Percentiles rank a stretch among this genome's conserved stretches.
These are phyloP conservation scores for Torulaspora franciscae DNA, from an alignment of 805 yeast species.

Conservation along the genomic window DNA sequence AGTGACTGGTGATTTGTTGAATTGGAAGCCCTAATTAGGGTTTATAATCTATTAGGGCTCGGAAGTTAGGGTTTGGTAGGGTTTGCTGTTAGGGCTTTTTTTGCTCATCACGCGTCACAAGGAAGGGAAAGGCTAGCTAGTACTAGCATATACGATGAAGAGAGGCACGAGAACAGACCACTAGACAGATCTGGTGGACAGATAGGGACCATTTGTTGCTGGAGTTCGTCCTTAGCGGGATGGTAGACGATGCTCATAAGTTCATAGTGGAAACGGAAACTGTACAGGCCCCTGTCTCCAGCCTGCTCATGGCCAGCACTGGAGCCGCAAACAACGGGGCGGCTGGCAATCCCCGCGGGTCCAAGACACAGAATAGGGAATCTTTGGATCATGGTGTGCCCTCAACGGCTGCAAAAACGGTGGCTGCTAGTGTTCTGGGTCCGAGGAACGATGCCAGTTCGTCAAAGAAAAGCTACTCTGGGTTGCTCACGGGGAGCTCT, in stretches of 20 bases:
- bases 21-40: neutral
- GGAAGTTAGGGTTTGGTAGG: neutral
- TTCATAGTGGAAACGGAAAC: slow-evolving; percentile 62
- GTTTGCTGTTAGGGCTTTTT: neutral
- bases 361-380: neutral
- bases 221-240: slow-evolving; percentile 3
- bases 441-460: slow-evolving; percentile 1
- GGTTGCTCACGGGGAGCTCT: neutral
- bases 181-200: neutral
- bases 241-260: slow-evolving; percentile 30
- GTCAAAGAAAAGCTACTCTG: neutral
- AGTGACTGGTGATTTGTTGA: neutral
- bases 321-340: slow-evolving; percentile 1
- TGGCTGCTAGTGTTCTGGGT: neutral
- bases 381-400: neutral
- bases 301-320: slow-evolving; percentile 11
- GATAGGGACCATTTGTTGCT: neutral
- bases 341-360: neutral
- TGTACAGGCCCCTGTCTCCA: slow-evolving; percentile 42
- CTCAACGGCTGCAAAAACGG: neutral
- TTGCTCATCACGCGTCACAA: slow-evolving; percentile 3
- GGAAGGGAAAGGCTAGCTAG: neutral
- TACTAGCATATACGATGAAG: neutral
- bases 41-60: neutral
- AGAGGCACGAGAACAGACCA: neutral